These are phyloP conservation scores for Aeschynomene evenia DNA, from an alignment of 306 rosid species.

Conservation along the genomic window DNA sequence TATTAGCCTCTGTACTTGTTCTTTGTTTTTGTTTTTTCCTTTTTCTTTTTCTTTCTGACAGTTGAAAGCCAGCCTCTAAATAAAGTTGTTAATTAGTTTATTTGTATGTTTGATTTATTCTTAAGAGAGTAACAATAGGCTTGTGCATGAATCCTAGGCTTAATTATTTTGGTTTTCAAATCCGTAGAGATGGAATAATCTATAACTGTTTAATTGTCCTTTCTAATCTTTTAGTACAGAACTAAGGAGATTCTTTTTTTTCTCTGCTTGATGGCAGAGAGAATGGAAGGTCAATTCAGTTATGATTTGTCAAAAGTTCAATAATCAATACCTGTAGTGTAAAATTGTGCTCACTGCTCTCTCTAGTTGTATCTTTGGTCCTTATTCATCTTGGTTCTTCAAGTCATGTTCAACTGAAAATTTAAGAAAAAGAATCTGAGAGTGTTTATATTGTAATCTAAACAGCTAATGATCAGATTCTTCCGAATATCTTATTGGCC, in stretches of 20 bases:
- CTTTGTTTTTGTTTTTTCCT: no score
- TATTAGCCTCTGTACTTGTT: neutral
- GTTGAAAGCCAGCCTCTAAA: neutral
- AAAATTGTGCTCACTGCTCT: neutral
- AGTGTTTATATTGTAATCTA: neutral
- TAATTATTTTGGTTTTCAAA: neutral
- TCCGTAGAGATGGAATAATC: neutral
- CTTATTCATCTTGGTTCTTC: neutral
- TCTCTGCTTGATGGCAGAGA: neutral
- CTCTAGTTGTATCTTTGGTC: neutral
- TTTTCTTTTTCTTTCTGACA: neutral
- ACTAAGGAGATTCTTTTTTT: neutral
- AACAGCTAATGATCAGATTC: slow-evolving; percentile 17
- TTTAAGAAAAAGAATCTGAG: slow-evolving; percentile 8
- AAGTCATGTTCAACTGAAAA: slow-evolving; percentile 4
- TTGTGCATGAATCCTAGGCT: neutral
- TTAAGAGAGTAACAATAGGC: neutral
- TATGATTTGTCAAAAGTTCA: neutral
- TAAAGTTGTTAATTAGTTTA: neutral
- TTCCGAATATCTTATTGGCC: slow-evolving; percentile 1
- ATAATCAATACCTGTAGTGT: neutral
- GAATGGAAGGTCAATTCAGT: neutral
- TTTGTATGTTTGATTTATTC: neutral
- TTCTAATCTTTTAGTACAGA: neutral
- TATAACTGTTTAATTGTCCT: neutral